Evolutionary conservation across 495 filamentous ascomycete species (phyloP).

Genomic region (Staphylotrichum longicolle): DNA sequence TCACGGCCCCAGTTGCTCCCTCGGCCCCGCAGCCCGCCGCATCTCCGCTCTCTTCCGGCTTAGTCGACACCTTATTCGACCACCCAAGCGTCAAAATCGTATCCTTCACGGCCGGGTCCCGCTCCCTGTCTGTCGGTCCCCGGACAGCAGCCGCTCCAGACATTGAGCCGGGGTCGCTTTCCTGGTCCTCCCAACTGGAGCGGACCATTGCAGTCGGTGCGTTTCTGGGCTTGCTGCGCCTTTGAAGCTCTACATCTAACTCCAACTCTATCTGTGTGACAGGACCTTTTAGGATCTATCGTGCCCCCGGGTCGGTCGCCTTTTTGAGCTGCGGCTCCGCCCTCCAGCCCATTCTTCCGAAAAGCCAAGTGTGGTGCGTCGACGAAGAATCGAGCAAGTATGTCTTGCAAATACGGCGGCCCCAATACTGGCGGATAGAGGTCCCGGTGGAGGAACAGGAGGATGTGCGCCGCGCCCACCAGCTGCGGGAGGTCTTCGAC

Average conservation of each 20-base stretch:
- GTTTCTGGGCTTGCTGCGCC: conserved; percentile 20
- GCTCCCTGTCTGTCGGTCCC: conserved; percentile 33
- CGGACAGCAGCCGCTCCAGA: conserved; percentile 38
- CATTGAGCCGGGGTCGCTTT: conserved; percentile 56
- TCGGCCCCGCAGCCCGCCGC: conserved; percentile 25
- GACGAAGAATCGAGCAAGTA: conserved; percentile 77
- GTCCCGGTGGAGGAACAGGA: conserved; percentile 61
- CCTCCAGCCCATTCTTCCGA: conserved; percentile 79
- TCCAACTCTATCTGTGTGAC: neutral
- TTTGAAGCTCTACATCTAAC: too few relatives aligned
- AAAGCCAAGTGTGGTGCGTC: conserved; percentile 90
- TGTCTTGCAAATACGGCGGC: conserved; percentile 72
- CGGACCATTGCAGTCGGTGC: conserved; percentile 75
- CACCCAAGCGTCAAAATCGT: conserved; percentile 66
- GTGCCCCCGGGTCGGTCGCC: conserved; percentile 73
- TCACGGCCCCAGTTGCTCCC: conserved; percentile 38
- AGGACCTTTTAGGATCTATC: conserved; percentile 79
- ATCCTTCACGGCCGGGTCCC: conserved; percentile 57
- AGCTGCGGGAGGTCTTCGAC: conserved; percentile 66
- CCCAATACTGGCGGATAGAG: conserved; percentile 88
- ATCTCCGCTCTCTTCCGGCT: conserved; percentile 29
- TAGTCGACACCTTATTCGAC: conserved; percentile 69
- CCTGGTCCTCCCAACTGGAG: conserved; percentile 74
- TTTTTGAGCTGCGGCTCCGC: conserved; percentile 81
- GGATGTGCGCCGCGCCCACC: conserved; percentile 57